Evolutionary conservation across 1,284 basidiomycete species (phyloP).

Genomic region (Prillingera fragicola): DNA sequence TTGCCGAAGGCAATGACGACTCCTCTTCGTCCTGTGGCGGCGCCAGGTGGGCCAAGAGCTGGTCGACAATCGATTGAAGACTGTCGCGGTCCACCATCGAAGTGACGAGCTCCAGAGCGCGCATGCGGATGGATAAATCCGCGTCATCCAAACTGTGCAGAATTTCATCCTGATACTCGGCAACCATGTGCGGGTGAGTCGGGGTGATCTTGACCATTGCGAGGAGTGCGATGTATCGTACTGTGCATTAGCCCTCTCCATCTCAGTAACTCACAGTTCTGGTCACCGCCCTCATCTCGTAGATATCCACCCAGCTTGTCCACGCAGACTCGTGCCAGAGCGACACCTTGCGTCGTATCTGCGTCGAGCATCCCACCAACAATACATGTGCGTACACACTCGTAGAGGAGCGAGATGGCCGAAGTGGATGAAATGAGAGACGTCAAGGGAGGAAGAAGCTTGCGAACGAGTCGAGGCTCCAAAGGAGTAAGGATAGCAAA

Average conservation of each 20-base stretch:
- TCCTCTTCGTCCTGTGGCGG: slow-evolving; percentile 55
- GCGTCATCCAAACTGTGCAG: slow-evolving; percentile 83
- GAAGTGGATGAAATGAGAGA: slow-evolving; percentile 92
- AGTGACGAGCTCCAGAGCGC: slow-evolving; percentile 86
- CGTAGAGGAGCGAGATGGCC: slow-evolving; percentile 92
- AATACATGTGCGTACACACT: slow-evolving; percentile 97
- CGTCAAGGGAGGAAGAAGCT: slow-evolving; percentile 86
- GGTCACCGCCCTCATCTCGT: slow-evolving; percentile 71
- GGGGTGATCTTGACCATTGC: slow-evolving; percentile 95
- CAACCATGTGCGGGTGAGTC: slow-evolving; percentile 82
- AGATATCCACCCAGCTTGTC: slow-evolving; percentile 90
- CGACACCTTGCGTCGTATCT: slow-evolving; percentile 59
- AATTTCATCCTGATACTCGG: slow-evolving; percentile 88
- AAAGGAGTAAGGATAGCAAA: slow-evolving; percentile 85
- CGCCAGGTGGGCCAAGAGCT: slow-evolving; percentile 78
- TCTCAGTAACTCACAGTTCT: slow-evolving; percentile 65
- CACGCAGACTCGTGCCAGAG: slow-evolving; percentile 80
- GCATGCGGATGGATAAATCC: slow-evolving; percentile 91
- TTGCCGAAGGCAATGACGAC: slow-evolving; percentile 30
- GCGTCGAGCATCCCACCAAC: slow-evolving; percentile 92
- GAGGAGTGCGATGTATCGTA: slow-evolving; percentile 92
- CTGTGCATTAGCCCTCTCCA: slow-evolving; percentile 48
- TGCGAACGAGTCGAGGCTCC: slow-evolving; percentile 88
- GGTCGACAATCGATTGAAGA: slow-evolving; percentile 80
- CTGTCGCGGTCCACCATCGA: slow-evolving; percentile 84